Evolutionary conservation across 345 rosid genomes (phyloP).

Genomic region (Litchi chinensis): DNA sequence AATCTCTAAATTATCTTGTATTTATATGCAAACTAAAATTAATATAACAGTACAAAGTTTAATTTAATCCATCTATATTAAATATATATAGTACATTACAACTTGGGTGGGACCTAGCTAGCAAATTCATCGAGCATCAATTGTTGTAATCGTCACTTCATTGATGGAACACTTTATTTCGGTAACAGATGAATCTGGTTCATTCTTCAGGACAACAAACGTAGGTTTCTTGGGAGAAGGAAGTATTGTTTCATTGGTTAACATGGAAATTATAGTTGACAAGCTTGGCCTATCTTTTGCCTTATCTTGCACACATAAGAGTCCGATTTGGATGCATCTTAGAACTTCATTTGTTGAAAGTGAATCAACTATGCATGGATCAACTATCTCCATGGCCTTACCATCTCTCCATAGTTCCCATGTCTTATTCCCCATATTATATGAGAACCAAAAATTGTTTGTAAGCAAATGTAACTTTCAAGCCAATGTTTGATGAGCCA

Average conservation of each 20-base stretch:
- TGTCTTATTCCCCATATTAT: background rate
- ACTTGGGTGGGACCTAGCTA: no score
- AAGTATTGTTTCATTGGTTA: conserved; percentile 9
- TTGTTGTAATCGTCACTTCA: background rate
- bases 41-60: no score
- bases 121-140: conserved; percentile 1
- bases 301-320: conserved; percentile 9
- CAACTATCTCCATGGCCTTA: conserved; percentile 13
- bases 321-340: conserved; percentile 10
- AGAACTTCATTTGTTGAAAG: background rate
- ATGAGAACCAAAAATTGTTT: background rate
- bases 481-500: no score
- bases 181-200: background rate
- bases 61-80: no score
- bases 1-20: no score
- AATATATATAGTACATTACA: no score
- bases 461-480: no score
- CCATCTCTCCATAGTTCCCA: conserved; percentile 25
- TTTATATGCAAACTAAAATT: no score
- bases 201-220: background rate
- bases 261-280: conserved; percentile 11
- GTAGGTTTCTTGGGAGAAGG: conserved; percentile 7
- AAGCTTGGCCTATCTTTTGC: conserved; percentile 17
- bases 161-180: background rate
- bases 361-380: background rate